A percentile compares a stretch with the other conserved stretches of the same genome.
Evolutionary conservation across 331 rosid species (phyloP).

Genomic region (Rosa hybrid): DNA sequence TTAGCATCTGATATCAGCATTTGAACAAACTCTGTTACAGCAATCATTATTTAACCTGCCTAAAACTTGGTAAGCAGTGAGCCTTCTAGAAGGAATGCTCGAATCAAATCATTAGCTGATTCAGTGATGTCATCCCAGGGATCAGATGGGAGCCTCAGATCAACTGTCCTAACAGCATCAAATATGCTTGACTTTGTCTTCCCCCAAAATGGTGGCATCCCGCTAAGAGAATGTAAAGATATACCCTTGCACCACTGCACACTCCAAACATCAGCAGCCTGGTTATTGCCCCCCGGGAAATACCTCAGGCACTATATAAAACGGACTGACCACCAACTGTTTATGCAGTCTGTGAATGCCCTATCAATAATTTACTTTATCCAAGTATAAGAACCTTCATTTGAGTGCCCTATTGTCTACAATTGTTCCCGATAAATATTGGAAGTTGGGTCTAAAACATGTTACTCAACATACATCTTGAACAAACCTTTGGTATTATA

Average conservation of each 20-base stretch:
- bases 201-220: constrained; percentile 93
- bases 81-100: constrained; percentile 68
- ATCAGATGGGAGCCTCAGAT: constrained; percentile 68
- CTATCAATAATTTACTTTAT: too few relatives aligned
- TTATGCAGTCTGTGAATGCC: too few relatives aligned
- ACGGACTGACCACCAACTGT: constrained; percentile 79
- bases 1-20: not conserved
- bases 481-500: too few relatives aligned
- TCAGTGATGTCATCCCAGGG: constrained; percentile 71
- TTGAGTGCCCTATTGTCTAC: too few relatives aligned
- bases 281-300: constrained; percentile 78
- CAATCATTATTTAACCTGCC: constrained; percentile 40
- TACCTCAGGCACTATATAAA: constrained; percentile 91
- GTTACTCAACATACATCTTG: too few relatives aligned
- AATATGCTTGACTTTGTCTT: constrained; percentile 80
- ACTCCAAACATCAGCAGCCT: constrained; percentile 93
- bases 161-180: constrained; percentile 72
- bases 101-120: constrained; percentile 70
- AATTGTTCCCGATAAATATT: too few relatives aligned
- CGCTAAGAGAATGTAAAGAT: constrained; percentile 84
- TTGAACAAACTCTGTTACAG: not conserved
- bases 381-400: too few relatives aligned
- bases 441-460: too few relatives aligned
- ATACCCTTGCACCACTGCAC: constrained; percentile 52
- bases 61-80: constrained; percentile 70